phyloP scores from a whole-genome alignment of 225 moss, liverwort and hornwort species.

The Marchantia polymorpha region DNA sequence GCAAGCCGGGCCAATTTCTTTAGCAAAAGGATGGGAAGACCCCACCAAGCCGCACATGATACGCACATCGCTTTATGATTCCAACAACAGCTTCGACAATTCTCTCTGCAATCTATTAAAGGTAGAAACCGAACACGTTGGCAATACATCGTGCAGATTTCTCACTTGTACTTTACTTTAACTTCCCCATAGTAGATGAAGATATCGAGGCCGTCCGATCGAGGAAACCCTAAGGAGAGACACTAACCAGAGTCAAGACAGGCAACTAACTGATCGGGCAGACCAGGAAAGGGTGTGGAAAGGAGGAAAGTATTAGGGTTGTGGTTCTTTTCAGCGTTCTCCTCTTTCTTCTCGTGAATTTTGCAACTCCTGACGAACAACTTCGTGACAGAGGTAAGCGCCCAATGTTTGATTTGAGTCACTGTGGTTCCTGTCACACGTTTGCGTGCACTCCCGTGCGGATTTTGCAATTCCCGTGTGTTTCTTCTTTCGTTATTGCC shows the following conservation, averaged over 20 bases:
- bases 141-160: too few species aligned
- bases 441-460: neutral
- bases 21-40: too few species aligned
- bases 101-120: too few species aligned
- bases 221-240: neutral
- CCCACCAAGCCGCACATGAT: too few species aligned
- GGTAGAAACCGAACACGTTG: too few species aligned
- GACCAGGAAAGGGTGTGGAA: neutral
- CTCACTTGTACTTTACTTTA: too few species aligned
- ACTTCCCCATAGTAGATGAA: too few species aligned
- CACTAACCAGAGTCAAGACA: neutral
- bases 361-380: neutral
- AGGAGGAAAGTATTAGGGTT: neutral
- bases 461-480: too few species aligned
- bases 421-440: neutral
- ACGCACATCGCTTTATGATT: too few species aligned
- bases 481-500: neutral
- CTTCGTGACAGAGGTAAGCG: neutral
- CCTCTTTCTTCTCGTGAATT: neutral
- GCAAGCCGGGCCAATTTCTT: too few species aligned
- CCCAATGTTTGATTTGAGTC: neutral
- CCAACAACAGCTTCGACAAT: too few species aligned
- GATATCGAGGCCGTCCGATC: neutral
- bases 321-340: neutral
- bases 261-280: neutral